phyloP scores from a whole-genome alignment of 164 flowering plant genomes.

The Berberis thunbergii region DNA sequence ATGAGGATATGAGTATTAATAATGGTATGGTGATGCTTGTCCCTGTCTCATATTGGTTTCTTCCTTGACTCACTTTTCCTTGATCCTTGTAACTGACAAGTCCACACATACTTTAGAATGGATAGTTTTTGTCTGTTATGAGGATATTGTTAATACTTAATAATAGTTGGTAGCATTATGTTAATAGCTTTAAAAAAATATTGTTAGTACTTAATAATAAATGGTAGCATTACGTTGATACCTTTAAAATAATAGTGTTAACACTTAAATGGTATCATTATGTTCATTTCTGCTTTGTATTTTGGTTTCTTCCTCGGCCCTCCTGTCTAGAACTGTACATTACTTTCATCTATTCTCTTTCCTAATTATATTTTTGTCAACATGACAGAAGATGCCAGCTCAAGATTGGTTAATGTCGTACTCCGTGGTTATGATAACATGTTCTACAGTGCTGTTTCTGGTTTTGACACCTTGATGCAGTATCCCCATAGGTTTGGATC shows the following conservation, averaged over 20 bases:
- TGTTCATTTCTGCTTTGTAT: background rate
- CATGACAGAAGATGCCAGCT: constrained; percentile 23
- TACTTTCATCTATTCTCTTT: background rate
- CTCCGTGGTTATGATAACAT: constrained; percentile 13
- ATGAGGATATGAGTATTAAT: no score
- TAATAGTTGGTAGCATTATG: no score
- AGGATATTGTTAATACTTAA: no score
- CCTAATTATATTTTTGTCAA: background rate
- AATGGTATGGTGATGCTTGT: no score
- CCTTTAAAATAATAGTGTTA: background rate
- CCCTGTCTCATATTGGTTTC: no score
- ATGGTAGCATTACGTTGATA: background rate
- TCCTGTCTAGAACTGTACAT: background rate
- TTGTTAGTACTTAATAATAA: background rate
- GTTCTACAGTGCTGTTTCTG: constrained; percentile 10
- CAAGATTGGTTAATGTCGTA: constrained; percentile 20
- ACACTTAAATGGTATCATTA: no score
- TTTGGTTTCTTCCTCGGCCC: background rate
- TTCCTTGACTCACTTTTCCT: no score
- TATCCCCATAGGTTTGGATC: background rate
- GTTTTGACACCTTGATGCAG: constrained; percentile 5
- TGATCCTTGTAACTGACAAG: no score
- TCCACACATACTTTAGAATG: no score
- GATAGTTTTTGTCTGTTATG: no score
- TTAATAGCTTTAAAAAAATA: no score